These are phyloP conservation scores for Hysterangium stoloniferum DNA, from an alignment of 768 basidiomycete species.

Conservation along the genomic window DNA sequence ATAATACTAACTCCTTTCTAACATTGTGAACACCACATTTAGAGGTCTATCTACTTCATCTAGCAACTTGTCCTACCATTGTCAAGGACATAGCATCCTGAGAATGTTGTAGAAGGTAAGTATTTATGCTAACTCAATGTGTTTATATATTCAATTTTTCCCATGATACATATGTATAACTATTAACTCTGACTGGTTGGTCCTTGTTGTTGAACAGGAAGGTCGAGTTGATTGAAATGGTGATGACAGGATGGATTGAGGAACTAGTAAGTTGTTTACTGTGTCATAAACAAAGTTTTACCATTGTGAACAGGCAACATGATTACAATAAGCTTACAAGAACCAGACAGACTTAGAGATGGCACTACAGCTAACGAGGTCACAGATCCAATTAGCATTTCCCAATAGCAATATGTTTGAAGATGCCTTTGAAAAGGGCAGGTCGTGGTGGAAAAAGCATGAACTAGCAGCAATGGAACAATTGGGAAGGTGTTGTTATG, in stretches of 20 bases:
- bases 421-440: conserved; percentile 65
- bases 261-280: conserved; percentile 45
- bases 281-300: conserved; percentile 6
- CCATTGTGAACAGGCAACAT: conserved; percentile 36
- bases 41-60: too few species aligned
- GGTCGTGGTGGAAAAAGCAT: conserved; percentile 52
- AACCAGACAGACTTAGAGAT: conserved; percentile 75
- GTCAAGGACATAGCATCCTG: too few species aligned
- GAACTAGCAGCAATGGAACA: conserved; percentile 64
- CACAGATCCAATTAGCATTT: conserved; percentile 82
- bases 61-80: too few species aligned
- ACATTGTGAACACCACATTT: too few species aligned
- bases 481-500: conserved; percentile 27
- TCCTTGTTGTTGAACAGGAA: too few species aligned
- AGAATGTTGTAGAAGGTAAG: too few species aligned
- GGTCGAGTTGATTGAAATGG: conserved; percentile 63
- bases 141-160: too few species aligned
- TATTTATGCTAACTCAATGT: too few species aligned
- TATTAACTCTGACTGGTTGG: too few species aligned
- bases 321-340: conserved; percentile 63
- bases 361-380: conserved; percentile 76
- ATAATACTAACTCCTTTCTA: too few species aligned
- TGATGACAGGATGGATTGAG: conserved; percentile 62
- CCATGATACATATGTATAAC: too few species aligned
- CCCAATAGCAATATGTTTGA: conserved; percentile 96